phyloP scores from a whole-genome alignment of 805 yeast genomes.

The Barnettozyma californica region DNA sequence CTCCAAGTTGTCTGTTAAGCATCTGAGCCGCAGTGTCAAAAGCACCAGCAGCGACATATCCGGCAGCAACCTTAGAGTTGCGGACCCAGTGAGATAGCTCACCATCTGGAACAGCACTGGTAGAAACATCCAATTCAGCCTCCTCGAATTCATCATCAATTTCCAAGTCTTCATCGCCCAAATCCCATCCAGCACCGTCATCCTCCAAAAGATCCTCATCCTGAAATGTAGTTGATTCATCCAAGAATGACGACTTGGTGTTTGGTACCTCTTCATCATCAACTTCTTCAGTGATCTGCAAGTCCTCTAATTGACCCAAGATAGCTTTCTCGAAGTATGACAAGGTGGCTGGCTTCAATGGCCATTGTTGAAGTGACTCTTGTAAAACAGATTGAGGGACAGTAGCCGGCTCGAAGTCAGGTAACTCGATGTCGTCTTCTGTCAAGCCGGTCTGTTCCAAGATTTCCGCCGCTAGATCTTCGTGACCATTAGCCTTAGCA shows the following conservation, averaged over 20 bases:
- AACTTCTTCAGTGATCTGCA: constrained; percentile 44
- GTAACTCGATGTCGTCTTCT: constrained; percentile 59
- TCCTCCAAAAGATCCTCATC: constrained; percentile 47
- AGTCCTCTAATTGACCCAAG: constrained; percentile 67
- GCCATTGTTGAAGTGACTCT: constrained; percentile 62
- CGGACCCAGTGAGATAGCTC: constrained; percentile 82
- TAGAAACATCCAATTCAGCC: constrained; percentile 35
- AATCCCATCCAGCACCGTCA: constrained; percentile 68
- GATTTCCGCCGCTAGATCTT: constrained; percentile 66
- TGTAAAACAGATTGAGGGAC: constrained; percentile 47
- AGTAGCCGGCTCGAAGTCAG: constrained; percentile 41
- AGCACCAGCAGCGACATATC: constrained; percentile 92
- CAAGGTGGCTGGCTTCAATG: constrained; percentile 62
- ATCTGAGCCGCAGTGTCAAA: constrained; percentile 94
- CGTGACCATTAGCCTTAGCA: constrained; percentile 82
- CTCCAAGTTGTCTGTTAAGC: constrained; percentile 84
- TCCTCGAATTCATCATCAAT: constrained; percentile 56
- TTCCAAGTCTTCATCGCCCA: constrained; percentile 74
- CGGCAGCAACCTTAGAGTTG: constrained; percentile 85
- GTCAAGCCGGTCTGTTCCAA: constrained; percentile 64
- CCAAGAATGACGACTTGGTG: constrained; percentile 27
- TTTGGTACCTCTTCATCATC: constrained; percentile 22
- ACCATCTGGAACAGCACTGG: constrained; percentile 26
- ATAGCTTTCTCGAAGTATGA: constrained; percentile 85
- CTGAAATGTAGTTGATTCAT: constrained; percentile 31